Evolutionary conservation across 108 stramenopile genomes (phyloP).

Genomic region (Nannochloropsis oceanica): DNA sequence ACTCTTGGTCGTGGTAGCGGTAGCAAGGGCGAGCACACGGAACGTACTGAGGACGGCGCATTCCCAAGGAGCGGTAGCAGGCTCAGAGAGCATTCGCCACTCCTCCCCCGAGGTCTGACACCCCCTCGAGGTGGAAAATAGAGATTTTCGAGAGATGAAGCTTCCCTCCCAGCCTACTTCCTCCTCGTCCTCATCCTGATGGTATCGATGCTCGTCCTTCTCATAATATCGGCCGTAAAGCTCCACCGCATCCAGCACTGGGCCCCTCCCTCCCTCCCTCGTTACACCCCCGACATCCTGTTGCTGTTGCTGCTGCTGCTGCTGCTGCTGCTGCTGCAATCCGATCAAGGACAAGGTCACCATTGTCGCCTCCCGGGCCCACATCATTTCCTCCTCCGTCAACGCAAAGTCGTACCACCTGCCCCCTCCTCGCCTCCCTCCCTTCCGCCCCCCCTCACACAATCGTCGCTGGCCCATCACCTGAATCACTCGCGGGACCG

Average conservation of each 20-base stretch:
- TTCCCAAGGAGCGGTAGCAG: background rate
- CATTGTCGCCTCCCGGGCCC: background rate
- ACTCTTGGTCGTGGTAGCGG: background rate
- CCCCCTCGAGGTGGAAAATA: background rate
- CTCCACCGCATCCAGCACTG: background rate
- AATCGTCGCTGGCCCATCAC: background rate
- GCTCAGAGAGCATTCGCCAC: background rate
- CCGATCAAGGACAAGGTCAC: background rate
- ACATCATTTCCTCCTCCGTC: background rate
- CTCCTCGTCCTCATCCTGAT: background rate
- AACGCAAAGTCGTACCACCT: background rate
- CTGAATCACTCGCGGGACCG: background rate
- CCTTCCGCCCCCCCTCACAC: background rate
- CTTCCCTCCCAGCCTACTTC: background rate
- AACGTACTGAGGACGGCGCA: background rate
- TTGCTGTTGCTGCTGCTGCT: no score
- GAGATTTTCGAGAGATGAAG: background rate
- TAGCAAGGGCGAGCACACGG: background rate
- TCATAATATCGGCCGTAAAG: background rate
- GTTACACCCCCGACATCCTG: no score
- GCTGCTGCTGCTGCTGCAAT: background rate
- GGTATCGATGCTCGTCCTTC: background rate
- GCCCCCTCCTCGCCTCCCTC: background rate
- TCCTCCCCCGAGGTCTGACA: background rate
- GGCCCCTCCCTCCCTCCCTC: background rate